phyloP scores from a whole-genome alignment of 768 basidiomycete genomes.

The Hemileccinum impolitum region DNA sequence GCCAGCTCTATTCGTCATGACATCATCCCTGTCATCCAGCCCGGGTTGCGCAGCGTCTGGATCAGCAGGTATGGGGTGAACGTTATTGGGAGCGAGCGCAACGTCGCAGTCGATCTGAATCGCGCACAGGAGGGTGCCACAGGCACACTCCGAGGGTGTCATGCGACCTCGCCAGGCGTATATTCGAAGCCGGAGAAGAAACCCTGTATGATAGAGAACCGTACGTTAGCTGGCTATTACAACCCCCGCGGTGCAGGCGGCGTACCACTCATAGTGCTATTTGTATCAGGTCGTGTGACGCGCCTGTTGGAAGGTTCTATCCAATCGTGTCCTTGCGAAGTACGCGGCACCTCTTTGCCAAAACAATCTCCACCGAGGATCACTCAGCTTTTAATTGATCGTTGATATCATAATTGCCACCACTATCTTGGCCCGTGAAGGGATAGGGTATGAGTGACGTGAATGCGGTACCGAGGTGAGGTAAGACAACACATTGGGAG shows the following conservation, averaged over 20 bases:
- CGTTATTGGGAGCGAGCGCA: slow-evolving; percentile 35
- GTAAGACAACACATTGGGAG: no score
- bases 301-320: not conserved
- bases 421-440: no score
- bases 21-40: slow-evolving; percentile 54
- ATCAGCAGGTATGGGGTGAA: slow-evolving; percentile 46
- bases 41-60: slow-evolving; percentile 61
- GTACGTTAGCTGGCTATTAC: no score
- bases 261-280: no score
- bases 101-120: slow-evolving; percentile 14
- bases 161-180: not conserved
- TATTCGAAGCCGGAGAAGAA: no score
- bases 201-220: no score
- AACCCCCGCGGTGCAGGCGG: no score
- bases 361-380: not conserved
- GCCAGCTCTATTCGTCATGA: slow-evolving; percentile 70
- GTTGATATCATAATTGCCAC: not conserved
- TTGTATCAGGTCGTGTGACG: not conserved
- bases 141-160: slow-evolving; percentile 36
- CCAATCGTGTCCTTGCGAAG: not conserved
- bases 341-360: not conserved
- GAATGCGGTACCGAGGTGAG: no score
- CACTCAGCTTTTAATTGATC: not conserved
- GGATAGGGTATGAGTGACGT: no score
- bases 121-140: slow-evolving; percentile 4